Percentiles rank a stretch among this genome's conserved stretches.
Conservation (phyloP, 2,329 filamentous ascomycete species). For the Sclerotinia sclerotiorum region DNA sequence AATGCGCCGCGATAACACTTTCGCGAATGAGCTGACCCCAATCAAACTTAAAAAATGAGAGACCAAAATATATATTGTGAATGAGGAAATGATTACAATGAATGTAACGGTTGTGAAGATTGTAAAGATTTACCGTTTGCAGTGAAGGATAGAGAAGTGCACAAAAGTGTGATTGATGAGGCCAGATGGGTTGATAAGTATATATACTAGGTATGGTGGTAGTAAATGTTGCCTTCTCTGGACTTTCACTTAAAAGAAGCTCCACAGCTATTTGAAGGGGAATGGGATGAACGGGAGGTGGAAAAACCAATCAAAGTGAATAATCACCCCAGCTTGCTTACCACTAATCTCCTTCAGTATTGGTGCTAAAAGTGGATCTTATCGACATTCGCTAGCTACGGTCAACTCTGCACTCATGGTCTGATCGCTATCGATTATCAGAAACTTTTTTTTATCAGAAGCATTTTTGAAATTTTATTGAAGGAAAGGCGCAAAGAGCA, state of each 20-base stretch:
- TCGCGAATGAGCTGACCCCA: not conserved
- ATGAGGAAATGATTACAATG: not conserved
- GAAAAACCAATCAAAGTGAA: not conserved
- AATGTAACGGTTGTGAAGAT: not conserved
- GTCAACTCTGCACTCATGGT: constrained; percentile 23
- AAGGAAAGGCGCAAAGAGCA: constrained; percentile 35
- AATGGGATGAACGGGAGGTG: not conserved
- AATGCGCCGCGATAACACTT: constrained; percentile 21
- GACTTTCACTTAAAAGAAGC: not conserved
- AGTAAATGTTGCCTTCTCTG: not conserved
- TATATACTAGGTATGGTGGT: too few relatives aligned
- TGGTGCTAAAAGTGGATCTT: not conserved
- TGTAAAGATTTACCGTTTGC: not conserved
- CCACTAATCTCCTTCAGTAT: not conserved
- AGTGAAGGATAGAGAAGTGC: not conserved
- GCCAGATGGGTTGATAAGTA: constrained; percentile 5
- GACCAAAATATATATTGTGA: not conserved
- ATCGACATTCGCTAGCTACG: constrained; percentile 22
- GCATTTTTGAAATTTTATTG: constrained; percentile 25
- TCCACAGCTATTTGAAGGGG: constrained; percentile 4
- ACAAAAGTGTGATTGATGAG: constrained; percentile 3
- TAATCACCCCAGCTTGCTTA: not conserved
- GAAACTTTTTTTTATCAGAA: constrained; percentile 26
- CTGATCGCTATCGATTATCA: constrained; percentile 29
- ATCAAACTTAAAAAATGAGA: not conserved